Evolutionary conservation across 352 stramenopile genomes (phyloP).

Genomic region (Thraustochytrium sp.): DNA sequence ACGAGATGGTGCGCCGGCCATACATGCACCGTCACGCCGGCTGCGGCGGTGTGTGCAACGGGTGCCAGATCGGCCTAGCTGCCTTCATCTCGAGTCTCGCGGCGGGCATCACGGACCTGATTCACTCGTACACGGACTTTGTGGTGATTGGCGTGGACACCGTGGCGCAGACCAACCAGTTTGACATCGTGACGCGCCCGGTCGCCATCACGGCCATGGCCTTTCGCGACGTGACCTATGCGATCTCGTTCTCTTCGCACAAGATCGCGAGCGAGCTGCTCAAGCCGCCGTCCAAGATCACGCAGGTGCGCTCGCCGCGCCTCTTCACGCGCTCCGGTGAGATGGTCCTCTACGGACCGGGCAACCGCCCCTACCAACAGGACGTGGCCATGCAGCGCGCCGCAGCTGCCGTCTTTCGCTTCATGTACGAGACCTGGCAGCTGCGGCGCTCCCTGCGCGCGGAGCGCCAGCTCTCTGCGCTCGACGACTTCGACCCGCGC

Average conservation of each 20-base stretch:
- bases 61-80: slow-evolving; percentile 7
- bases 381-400: neutral
- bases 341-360: slow-evolving; percentile 17
- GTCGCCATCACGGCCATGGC: neutral
- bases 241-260: neutral
- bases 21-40: neutral
- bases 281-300: neutral
- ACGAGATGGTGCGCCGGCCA: neutral
- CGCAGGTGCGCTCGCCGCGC: neutral
- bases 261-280: slow-evolving; percentile 30
- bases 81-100: slow-evolving; percentile 27
- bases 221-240: neutral
- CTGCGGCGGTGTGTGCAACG: neutral
- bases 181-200: neutral
- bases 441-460: neutral
- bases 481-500: neutral
- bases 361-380: neutral
- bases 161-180: slow-evolving; percentile 5
- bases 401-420: neutral
- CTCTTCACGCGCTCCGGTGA: neutral
- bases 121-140: slow-evolving; percentile 1
- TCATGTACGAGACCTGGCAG: neutral
- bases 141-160: neutral
- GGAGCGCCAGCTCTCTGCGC: neutral
- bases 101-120: neutral